A percentile compares a stretch with the other conserved stretches of the same genome.
These are phyloP conservation scores for Stipa capillata DNA, from an alignment of 176 grass and related monocot genomes.

Conservation along the genomic window DNA sequence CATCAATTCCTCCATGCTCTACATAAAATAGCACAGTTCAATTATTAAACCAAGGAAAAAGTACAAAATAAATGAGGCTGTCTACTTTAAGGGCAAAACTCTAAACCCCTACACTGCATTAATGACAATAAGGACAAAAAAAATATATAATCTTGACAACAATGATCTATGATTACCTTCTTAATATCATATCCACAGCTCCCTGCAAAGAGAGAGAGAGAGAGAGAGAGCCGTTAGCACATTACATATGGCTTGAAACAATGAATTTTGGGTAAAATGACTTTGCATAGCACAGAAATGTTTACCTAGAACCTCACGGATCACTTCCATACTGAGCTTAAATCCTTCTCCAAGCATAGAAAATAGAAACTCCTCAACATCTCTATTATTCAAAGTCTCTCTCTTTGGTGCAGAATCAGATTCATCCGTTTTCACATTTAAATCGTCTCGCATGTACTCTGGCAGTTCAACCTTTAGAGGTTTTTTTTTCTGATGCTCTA, in stretches of 20 bases:
- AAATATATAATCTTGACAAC: slow-evolving; percentile 9
- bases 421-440: slow-evolving; percentile 23
- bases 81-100: neutral
- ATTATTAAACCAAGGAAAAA: slow-evolving; percentile 7
- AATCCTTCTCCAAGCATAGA: slow-evolving; percentile 96
- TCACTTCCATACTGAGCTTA: slow-evolving; percentile 64
- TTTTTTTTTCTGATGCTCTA: slow-evolving; percentile 53
- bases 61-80: neutral
- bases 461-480: slow-evolving; percentile 60
- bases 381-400: slow-evolving; percentile 51
- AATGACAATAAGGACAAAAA: slow-evolving; percentile 4
- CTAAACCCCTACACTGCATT: neutral
- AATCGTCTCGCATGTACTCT: slow-evolving; percentile 43
- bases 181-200: slow-evolving; percentile 80
- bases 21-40: slow-evolving; percentile 14
- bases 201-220: slow-evolving; percentile 52
- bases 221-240: slow-evolving; percentile 13
- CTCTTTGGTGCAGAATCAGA: slow-evolving; percentile 41
- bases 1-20: slow-evolving; percentile 90
- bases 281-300: slow-evolving; percentile 14
- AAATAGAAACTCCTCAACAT: slow-evolving; percentile 93
- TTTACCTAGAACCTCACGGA: slow-evolving; percentile 79
- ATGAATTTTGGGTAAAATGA: neutral
- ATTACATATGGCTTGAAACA: slow-evolving; percentile 2
- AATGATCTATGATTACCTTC: slow-evolving; percentile 41